Evolutionary conservation across 371 early-diverging fungal species (phyloP).

Genomic region (Actinomortierella ambigua): DNA sequence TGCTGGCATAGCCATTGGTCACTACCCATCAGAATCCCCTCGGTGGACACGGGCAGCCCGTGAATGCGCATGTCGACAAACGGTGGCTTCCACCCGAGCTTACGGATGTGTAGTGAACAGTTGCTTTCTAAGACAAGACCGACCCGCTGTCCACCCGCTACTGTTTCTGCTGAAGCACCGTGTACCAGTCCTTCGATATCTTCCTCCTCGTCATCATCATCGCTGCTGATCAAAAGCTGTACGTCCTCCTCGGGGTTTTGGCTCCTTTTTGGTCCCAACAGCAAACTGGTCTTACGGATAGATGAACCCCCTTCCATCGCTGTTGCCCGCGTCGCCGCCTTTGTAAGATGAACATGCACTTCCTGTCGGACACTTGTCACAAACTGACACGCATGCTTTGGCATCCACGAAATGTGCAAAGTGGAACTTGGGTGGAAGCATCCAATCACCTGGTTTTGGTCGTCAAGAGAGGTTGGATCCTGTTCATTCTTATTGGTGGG

Average conservation of each 20-base stretch:
- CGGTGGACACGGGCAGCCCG: slow-evolving; percentile 1
- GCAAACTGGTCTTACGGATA: slow-evolving; percentile 9
- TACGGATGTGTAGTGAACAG: slow-evolving; percentile 15
- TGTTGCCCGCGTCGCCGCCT: slow-evolving; percentile 27
- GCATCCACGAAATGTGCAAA: slow-evolving; percentile 36
- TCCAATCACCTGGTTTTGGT: slow-evolving; percentile 16
- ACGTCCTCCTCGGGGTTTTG: slow-evolving; percentile 31
- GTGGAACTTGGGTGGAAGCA: slow-evolving; percentile 38
- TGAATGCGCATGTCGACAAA: slow-evolving; percentile 21
- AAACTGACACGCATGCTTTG: slow-evolving; percentile 11
- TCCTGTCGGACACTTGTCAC: slow-evolving; percentile 33
- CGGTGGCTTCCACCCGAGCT: slow-evolving; percentile 40
- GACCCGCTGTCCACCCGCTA: slow-evolving; percentile 33
- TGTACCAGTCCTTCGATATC: slow-evolving; percentile 11
- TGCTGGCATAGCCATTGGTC: slow-evolving; percentile 1
- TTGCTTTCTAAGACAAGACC: slow-evolving; percentile 13
- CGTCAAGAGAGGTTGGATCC: too few relatives aligned
- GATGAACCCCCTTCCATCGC: too few relatives aligned
- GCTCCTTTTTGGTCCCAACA: slow-evolving; percentile 25
- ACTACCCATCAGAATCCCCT: slow-evolving; percentile 7
- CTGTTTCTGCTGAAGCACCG: slow-evolving; percentile 22
- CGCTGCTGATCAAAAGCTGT: too few relatives aligned
- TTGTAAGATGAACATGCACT: slow-evolving; percentile 18
- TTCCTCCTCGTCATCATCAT: slow-evolving; percentile 15
- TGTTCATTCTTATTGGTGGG: too few relatives aligned